These are phyloP conservation scores for Endothia cerciana DNA, from an alignment of 2,329 filamentous ascomycete genomes.

Conservation along the genomic window DNA sequence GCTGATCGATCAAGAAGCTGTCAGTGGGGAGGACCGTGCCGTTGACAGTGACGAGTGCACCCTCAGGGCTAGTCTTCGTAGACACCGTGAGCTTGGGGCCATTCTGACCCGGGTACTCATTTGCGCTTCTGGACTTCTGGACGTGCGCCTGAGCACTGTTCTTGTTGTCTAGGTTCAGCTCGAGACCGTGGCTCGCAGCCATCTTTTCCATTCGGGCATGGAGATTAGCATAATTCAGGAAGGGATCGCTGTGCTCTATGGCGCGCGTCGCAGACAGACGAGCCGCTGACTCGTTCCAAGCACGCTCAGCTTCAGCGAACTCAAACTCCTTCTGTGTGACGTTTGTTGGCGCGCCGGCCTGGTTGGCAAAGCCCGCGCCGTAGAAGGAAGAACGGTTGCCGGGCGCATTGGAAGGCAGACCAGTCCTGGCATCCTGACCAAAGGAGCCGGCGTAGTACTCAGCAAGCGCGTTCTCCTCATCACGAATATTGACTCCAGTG, in stretches of 20 bases:
- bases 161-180: conserved; percentile 60
- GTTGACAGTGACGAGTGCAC: conserved; percentile 62
- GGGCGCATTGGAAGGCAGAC: conserved; percentile 59
- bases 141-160: conserved; percentile 43
- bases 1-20: conserved; percentile 76
- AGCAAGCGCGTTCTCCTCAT: conserved; percentile 82
- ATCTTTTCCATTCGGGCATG: conserved; percentile 63
- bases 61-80: conserved; percentile 62
- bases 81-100: conserved; percentile 57
- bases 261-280: conserved; percentile 62
- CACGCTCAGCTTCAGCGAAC: conserved; percentile 66
- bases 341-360: conserved; percentile 46
- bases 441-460: conserved; percentile 60
- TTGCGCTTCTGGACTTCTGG: conserved; percentile 54
- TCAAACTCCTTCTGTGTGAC: conserved; percentile 66
- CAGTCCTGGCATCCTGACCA: conserved; percentile 51
- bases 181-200: conserved; percentile 60
- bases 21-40: conserved; percentile 76
- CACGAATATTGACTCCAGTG: conserved; percentile 83
- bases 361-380: conserved; percentile 68
- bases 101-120: conserved; percentile 54
- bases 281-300: conserved; percentile 68
- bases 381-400: conserved; percentile 63
- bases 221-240: conserved; percentile 67
- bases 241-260: conserved; percentile 74